These are phyloP conservation scores for Rhizopus microsporus DNA, from an alignment of 371 early-diverging fungal genomes.

Conservation along the genomic window DNA sequence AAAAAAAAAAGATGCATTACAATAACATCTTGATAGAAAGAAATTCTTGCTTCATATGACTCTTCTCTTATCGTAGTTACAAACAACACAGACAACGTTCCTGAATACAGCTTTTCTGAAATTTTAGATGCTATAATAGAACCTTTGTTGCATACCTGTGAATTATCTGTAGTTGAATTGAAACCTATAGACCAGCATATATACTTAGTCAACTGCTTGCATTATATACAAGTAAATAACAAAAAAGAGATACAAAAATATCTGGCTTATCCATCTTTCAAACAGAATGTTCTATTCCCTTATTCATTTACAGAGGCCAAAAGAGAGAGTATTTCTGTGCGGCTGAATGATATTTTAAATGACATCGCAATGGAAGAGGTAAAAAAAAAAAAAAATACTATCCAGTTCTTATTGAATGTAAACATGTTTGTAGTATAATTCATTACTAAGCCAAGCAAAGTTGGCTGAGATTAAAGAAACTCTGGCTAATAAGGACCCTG, in stretches of 20 bases:
- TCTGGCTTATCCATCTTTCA: background rate
- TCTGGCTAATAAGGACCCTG: conserved; percentile 31
- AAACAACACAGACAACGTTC: conserved; percentile 29
- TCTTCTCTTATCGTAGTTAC: conserved; percentile 61
- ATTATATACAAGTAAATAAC: conserved; percentile 62
- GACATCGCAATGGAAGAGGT: conserved; percentile 48
- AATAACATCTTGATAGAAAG: conserved; percentile 51
- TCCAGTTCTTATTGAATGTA: background rate
- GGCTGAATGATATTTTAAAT: conserved; percentile 34
- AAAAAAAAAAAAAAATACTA: conserved; percentile 3
- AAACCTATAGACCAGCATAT: conserved; percentile 65
- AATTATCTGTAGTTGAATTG: conserved; percentile 57
- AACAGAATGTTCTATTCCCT: conserved; percentile 25
- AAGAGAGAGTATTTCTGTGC: conserved; percentile 24
- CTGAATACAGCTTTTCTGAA: conserved; percentile 61
- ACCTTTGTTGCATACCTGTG: conserved; percentile 74
- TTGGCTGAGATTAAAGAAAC: conserved; percentile 38
- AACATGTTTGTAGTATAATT: conserved; percentile 23
- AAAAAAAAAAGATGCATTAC: background rate
- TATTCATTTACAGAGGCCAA: conserved; percentile 42
- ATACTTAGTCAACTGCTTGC: conserved; percentile 75
- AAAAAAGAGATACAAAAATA: background rate
- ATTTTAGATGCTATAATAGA: conserved; percentile 73
- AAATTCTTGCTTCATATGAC: conserved; percentile 80
- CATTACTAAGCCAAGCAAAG: conserved; percentile 49